A percentile compares a stretch with the other conserved stretches of the same genome.
Evolutionary conservation across 1,284 basidiomycete species (phyloP).

Genomic region (Heimioporus punctisporus): DNA sequence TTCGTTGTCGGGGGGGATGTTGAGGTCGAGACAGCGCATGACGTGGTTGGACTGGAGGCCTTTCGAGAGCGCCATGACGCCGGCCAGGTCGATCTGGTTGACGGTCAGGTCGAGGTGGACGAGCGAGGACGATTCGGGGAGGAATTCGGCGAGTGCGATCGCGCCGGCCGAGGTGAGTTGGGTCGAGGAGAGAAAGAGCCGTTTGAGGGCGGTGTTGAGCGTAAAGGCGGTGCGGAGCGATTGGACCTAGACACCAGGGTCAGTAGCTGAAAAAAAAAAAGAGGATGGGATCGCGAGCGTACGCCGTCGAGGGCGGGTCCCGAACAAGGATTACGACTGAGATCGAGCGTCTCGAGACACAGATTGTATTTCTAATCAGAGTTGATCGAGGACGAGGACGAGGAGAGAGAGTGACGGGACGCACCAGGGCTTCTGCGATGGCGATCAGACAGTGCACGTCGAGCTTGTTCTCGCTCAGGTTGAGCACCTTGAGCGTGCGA

Average conservation of each 20-base stretch:
- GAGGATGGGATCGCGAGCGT: constrained; percentile 26
- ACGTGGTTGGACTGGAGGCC: constrained; percentile 84
- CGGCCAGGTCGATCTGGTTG: constrained; percentile 86
- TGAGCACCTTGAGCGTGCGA: constrained; percentile 92
- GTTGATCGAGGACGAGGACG: too few relatives aligned
- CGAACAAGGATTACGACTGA: constrained; percentile 93
- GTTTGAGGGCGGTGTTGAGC: constrained; percentile 90
- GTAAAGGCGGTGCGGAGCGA: constrained; percentile 92
- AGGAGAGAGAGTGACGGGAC: constrained; percentile 23
- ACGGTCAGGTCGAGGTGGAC: constrained; percentile 89
- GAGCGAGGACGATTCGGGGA: constrained; percentile 87
- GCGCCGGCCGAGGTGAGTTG: constrained; percentile 84
- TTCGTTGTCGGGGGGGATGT: constrained; percentile 89
- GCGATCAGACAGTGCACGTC: constrained; percentile 81
- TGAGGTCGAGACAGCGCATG: constrained; percentile 93
- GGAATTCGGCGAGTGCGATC: constrained; percentile 95
- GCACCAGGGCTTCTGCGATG: constrained; percentile 88
- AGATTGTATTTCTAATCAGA: constrained; percentile 87
- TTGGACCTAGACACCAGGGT: constrained; percentile 59
- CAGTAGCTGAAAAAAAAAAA: too few relatives aligned
- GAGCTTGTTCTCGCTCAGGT: constrained; percentile 93
- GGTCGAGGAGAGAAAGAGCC: constrained; percentile 90
- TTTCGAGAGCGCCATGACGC: constrained; percentile 90
- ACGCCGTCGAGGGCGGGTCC: constrained; percentile 89
- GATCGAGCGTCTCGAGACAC: constrained; percentile 91